Conservation (phyloP, 2,329 filamentous ascomycete species). For the Clarireedia monteithiana region DNA sequence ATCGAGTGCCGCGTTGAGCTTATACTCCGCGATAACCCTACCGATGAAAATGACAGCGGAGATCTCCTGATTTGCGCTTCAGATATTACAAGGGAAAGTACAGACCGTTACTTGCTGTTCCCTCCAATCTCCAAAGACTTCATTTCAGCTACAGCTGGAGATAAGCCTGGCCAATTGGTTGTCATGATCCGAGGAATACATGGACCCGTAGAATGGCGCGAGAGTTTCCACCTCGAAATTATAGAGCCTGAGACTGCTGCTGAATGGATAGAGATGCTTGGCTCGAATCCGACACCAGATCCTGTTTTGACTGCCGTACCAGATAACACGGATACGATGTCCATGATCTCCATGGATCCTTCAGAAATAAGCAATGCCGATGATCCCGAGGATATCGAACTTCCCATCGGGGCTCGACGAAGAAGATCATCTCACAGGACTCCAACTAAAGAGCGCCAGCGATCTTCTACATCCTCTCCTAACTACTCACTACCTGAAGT, state of each 20-base stretch:
- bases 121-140: conserved; percentile 69
- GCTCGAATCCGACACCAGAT: conserved; percentile 54
- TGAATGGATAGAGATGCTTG: conserved; percentile 77
- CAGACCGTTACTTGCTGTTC: conserved; percentile 75
- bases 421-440: conserved; percentile 16
- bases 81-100: conserved; percentile 68
- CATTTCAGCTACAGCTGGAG: conserved; percentile 74
- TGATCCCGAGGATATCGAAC: conserved; percentile 17
- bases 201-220: conserved; percentile 67
- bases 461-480: conserved; percentile 2
- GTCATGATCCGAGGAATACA: conserved; percentile 75
- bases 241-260: conserved; percentile 51
- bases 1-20: conserved; percentile 86
- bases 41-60: conserved; percentile 58
- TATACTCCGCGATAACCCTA: conserved; percentile 71
- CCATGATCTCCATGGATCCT: conserved; percentile 3
- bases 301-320: conserved; percentile 9
- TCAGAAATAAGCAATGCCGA: not conserved
- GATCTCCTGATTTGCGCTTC: conserved; percentile 84
- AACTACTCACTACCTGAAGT: not conserved
- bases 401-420: conserved; percentile 27
- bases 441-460: conserved; percentile 7
- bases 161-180: conserved; percentile 62
- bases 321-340: conserved; percentile 11
- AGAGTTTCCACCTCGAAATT: conserved; percentile 69